phyloP scores from a whole-genome alignment of 2,329 filamentous ascomycete genomes.

The Cercospora beticola region DNA sequence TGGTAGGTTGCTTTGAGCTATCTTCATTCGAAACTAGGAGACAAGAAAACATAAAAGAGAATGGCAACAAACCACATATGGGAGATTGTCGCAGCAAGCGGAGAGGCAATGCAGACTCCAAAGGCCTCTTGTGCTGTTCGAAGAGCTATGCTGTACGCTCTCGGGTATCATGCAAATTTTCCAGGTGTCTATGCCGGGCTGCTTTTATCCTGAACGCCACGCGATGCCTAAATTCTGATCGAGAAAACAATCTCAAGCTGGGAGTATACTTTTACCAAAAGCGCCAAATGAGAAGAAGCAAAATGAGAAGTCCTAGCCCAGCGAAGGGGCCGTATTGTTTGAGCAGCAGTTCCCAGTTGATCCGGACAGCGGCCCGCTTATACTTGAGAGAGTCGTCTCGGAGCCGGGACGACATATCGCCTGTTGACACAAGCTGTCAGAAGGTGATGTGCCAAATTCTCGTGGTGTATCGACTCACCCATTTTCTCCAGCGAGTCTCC shows the following conservation, averaged over 20 bases:
- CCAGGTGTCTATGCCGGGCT: constrained; percentile 20
- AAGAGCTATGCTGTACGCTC: constrained; percentile 22
- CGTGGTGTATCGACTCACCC: constrained; percentile 52
- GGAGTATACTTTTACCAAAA: constrained; percentile 65
- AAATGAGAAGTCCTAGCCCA: constrained; percentile 74
- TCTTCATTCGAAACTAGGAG: not conserved
- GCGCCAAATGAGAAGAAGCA: constrained; percentile 87
- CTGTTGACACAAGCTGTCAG: constrained; percentile 16
- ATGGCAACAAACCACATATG: not conserved
- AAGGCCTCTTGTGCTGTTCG: constrained; percentile 7
- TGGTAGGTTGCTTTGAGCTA: constrained; percentile 16
- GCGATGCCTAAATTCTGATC: constrained; percentile 26
- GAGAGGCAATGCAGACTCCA: not conserved
- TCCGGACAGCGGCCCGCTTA: constrained; percentile 83
- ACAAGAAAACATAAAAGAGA: constrained; percentile 1
- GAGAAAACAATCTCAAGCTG: constrained; percentile 5
- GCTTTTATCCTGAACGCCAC: constrained; percentile 26
- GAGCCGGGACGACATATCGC: constrained; percentile 58
- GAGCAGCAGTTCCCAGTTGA: constrained; percentile 95
- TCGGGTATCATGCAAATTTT: constrained; percentile 30
- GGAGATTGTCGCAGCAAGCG: not conserved
- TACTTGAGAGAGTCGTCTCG: constrained; percentile 95
- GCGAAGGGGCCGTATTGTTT: constrained; percentile 96
- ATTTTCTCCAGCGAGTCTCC: constrained; percentile 94
- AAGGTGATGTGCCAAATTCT: not conserved